A percentile compares a stretch with the other conserved stretches of the same genome.
These are phyloP conservation scores for Yamadazyma aaseri DNA, from an alignment of 1,139 yeast genomes.

Conservation along the genomic window DNA sequence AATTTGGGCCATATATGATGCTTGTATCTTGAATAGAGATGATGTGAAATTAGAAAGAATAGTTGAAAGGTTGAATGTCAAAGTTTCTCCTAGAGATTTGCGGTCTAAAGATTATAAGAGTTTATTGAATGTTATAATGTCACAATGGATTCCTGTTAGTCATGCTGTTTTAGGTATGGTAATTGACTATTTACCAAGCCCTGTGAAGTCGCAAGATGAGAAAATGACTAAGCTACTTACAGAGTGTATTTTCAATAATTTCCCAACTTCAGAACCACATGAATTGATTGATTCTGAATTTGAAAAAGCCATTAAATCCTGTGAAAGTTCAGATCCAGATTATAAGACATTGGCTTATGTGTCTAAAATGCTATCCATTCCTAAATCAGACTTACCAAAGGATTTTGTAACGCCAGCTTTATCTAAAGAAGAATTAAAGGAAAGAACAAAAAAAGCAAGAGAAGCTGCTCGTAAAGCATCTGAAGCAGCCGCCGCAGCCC, in stretches of 20 bases:
- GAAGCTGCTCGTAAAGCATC: constrained; percentile 69
- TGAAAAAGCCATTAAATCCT: constrained; percentile 56
- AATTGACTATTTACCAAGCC: constrained; percentile 83
- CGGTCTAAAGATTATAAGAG: constrained; percentile 73
- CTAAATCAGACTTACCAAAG: constrained; percentile 74
- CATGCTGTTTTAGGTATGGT: constrained; percentile 83
- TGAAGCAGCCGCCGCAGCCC: constrained; percentile 47
- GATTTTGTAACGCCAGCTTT: constrained; percentile 31
- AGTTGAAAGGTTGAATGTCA: constrained; percentile 65
- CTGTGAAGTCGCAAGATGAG: constrained; percentile 66
- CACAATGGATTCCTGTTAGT: constrained; percentile 94
- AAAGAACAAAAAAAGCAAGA: constrained; percentile 67
- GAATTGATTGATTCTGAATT: constrained; percentile 47
- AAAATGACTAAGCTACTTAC: constrained; percentile 70
- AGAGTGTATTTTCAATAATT: constrained; percentile 40
- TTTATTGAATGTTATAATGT: constrained; percentile 66
- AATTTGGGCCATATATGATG: constrained; percentile 88
- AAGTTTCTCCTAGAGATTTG: constrained; percentile 71
- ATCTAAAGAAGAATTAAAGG: constrained; percentile 60
- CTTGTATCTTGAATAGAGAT: constrained; percentile 63
- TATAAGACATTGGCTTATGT: constrained; percentile 79
- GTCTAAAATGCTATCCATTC: constrained; percentile 85
- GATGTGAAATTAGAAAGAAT: constrained; percentile 74
- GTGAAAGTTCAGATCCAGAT: constrained; percentile 50
- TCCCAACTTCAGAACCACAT: constrained; percentile 32